Evolutionary conservation across 1,284 basidiomycete species (phyloP), one percentile per base, ranked within the genome.

Genomic region (Inonotus obliquus): DNA sequence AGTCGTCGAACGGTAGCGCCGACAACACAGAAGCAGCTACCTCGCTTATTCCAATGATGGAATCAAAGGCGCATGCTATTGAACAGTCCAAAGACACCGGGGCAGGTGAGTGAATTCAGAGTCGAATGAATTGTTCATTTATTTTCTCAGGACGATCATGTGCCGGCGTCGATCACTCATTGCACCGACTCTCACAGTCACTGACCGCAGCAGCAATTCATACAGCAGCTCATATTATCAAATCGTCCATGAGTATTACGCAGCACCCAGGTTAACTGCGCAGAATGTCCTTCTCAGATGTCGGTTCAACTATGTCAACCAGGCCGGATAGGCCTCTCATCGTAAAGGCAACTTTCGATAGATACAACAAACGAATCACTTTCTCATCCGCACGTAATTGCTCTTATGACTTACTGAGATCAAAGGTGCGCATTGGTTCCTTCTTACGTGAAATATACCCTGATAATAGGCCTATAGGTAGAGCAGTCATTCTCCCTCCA

Each of bases 401-500:
- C 71, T 84, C 85, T 4, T 89, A 87, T 67, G 83, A 88, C 61
- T 77, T 88, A 45, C 77, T 95, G 51, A 80, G 84, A 67, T 78
- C 77, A 55, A 86, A 86, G 76, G 92, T 92, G 65, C 67, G 79
- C 25, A 19, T 21, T 21, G 0, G 2, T 44, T n/a, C 45, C n/a
- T 29, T n/a, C 54, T 21, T 53, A 23, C 38, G 23, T 21, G 48
- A 17, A n/a, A 48, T 49, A 25, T 17, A 25, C 11, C 17, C 14
- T 49, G 48, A 29, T 25, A 23, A 21, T 25, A 25, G 23, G 19
- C n/a, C n/a, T 45, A 29, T 65, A 94, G 92, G 82, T 95, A 39
- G 90, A 91, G 68, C 86, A 92, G 70, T 88, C 86, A 64, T 95
- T 93, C 71, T 81, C 86, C 1, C 81, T 94, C n/a, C 84, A 80